Percentiles rank a stretch among this genome's conserved stretches.
phyloP scores from a whole-genome alignment of 169 alveolate genomes.

The Perkinsus chesapeaki region DNA sequence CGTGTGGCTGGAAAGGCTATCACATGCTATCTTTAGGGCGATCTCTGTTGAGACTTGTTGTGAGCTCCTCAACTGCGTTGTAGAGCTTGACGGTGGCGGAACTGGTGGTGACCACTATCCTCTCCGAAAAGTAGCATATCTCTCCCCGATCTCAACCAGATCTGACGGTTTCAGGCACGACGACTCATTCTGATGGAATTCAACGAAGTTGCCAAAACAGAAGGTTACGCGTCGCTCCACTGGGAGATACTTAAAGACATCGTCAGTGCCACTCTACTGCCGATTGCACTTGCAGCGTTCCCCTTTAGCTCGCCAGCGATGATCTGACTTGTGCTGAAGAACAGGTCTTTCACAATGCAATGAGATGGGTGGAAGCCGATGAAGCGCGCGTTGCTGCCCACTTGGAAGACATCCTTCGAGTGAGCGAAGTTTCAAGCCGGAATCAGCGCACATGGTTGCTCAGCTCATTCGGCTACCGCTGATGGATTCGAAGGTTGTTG shows the following conservation, averaged over 20 bases:
- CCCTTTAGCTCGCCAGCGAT: not conserved
- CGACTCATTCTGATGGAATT: not conserved
- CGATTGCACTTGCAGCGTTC: not conserved
- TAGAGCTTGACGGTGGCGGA: not conserved
- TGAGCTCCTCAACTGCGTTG: not conserved
- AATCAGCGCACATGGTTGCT: too few species aligned
- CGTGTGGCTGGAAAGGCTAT: too few species aligned
- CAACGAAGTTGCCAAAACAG: not conserved
- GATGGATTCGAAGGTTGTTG: not conserved
- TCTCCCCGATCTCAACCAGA: not conserved
- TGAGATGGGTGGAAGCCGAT: not conserved
- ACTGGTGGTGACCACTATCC: not conserved
- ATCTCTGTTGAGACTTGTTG: not conserved
- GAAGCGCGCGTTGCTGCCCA: not conserved
- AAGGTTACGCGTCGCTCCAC: not conserved
- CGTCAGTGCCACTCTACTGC: not conserved
- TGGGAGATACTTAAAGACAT: not conserved
- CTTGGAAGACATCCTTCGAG: not conserved
- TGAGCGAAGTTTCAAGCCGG: not conserved
- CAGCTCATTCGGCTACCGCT: not conserved
- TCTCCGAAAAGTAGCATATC: not conserved
- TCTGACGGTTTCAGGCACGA: not conserved
- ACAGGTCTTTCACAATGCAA: not conserved
- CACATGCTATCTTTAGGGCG: not conserved
- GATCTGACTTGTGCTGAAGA: not conserved